Percentiles rank a stretch among this genome's conserved stretches.
Evolutionary conservation across 2,329 filamentous ascomycete species (phyloP).

Genomic region (Cercospora citrullina): DNA sequence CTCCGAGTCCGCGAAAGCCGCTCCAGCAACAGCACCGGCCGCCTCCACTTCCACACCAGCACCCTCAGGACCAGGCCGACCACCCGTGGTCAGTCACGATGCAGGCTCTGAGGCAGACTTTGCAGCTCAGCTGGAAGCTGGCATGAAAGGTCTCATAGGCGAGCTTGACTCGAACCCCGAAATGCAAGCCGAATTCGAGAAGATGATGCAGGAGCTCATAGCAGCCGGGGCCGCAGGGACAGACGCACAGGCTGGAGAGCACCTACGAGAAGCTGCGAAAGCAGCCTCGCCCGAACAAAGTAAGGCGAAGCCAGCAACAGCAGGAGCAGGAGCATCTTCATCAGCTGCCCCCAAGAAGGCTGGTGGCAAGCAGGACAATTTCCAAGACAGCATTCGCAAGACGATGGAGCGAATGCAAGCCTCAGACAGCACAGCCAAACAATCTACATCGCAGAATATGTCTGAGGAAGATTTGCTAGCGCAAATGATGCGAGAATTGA

Average conservation of each 20-base stretch:
- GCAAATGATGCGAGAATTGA: conserved; percentile 90
- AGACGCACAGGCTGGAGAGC: conserved; percentile 35
- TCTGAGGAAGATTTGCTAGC: conserved; percentile 77
- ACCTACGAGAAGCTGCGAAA: conserved; percentile 38
- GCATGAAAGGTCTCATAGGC: conserved; percentile 81
- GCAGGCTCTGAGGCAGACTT: conserved; percentile 67
- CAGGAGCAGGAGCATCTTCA: conserved; percentile 11
- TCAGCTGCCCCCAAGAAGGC: conserved; percentile 10
- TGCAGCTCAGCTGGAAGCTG: conserved; percentile 79
- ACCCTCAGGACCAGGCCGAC: conserved; percentile 44
- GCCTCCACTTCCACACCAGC: conserved; percentile 37
- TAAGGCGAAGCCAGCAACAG: conserved; percentile 24
- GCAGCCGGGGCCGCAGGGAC: conserved; percentile 49
- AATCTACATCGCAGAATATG: conserved; percentile 59
- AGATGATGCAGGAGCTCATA: conserved; percentile 50
- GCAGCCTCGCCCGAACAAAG: conserved; percentile 29
- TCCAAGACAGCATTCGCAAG: conserved; percentile 87
- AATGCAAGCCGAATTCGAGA: conserved; percentile 75
- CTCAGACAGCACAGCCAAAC: conserved; percentile 81
- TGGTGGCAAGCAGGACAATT: conserved; percentile 53
- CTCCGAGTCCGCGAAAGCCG: conserved; percentile 41
- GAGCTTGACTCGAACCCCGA: conserved; percentile 63
- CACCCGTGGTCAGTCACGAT: conserved; percentile 34
- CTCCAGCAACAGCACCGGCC: conserved; percentile 31
- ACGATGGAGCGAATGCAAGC: conserved; percentile 97